Evolutionary conservation across 345 rosid genomes (phyloP).

Genomic region (Salix brachista): DNA sequence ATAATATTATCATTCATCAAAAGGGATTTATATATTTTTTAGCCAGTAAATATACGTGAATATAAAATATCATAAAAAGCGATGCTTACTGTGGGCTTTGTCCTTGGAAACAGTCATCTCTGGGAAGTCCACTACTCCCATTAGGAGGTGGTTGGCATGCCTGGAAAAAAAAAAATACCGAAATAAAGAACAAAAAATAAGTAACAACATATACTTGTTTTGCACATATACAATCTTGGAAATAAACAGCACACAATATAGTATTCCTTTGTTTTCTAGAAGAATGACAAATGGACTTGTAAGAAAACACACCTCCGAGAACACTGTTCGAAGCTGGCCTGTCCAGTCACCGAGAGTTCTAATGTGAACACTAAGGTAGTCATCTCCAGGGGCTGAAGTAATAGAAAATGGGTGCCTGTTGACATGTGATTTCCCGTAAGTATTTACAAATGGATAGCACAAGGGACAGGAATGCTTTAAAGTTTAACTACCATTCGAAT

Average conservation of each 20-base stretch:
- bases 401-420: constrained; percentile 88
- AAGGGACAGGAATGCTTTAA: background rate
- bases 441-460: background rate
- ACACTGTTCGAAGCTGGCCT: constrained; percentile 56
- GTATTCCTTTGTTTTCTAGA: background rate
- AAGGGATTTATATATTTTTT: background rate
- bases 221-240: background rate
- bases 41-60: too few species aligned
- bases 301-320: constrained; percentile 48
- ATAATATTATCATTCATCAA: background rate
- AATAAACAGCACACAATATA: background rate
- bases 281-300: background rate
- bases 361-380: constrained; percentile 69
- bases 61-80: background rate
- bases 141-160: constrained; percentile 53
- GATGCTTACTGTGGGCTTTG: constrained; percentile 46
- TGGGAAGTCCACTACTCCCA: constrained; percentile 64
- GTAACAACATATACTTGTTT: background rate
- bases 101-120: constrained; percentile 59
- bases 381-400: constrained; percentile 81
- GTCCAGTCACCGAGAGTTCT: constrained; percentile 86
- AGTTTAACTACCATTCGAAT: constrained; percentile 55
- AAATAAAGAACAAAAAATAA: background rate
- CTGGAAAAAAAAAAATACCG: constrained; percentile 28
- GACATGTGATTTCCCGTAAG: background rate